Conservation (phyloP, 371 early-diverging fungal species). For the Mortierella sp. region DNA sequence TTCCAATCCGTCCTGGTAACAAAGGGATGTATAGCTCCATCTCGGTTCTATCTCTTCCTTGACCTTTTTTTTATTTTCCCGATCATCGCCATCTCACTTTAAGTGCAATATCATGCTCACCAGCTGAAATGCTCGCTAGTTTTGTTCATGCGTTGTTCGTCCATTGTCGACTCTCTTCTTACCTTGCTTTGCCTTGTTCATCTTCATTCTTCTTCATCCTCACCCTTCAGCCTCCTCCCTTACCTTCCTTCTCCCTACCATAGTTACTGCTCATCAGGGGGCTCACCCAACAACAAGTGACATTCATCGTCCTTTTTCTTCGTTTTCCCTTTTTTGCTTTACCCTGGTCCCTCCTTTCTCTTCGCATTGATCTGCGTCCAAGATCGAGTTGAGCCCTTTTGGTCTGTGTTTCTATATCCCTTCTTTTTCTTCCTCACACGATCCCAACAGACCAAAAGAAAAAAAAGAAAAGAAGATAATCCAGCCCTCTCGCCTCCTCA, state of each 20-base stretch:
- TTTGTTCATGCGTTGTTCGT: neutral
- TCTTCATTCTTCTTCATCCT: too few relatives aligned
- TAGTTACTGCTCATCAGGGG: too few relatives aligned
- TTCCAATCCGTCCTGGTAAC: neutral
- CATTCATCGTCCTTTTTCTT: too few relatives aligned
- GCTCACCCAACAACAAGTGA: too few relatives aligned
- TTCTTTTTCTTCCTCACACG: neutral
- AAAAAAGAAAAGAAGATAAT: too few relatives aligned
- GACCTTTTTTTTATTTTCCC: neutral
- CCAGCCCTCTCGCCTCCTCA: neutral
- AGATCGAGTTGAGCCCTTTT: neutral
- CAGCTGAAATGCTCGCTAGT: too few relatives aligned
- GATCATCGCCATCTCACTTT: neutral
- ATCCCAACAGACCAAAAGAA: neutral
- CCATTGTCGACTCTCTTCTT: neutral
- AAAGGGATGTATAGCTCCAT: neutral
- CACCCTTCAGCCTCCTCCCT: too few relatives aligned
- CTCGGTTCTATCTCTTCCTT: neutral
- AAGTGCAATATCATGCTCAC: too few relatives aligned
- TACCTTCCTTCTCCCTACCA: too few relatives aligned
- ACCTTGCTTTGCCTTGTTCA: too few relatives aligned
- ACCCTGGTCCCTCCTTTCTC: neutral
- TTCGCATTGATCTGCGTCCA: neutral
- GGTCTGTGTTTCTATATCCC: neutral
- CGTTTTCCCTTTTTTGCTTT: too few relatives aligned